Conservation (phyloP, 2,329 filamentous ascomycete species). For the Xylogone sp. region DNA sequence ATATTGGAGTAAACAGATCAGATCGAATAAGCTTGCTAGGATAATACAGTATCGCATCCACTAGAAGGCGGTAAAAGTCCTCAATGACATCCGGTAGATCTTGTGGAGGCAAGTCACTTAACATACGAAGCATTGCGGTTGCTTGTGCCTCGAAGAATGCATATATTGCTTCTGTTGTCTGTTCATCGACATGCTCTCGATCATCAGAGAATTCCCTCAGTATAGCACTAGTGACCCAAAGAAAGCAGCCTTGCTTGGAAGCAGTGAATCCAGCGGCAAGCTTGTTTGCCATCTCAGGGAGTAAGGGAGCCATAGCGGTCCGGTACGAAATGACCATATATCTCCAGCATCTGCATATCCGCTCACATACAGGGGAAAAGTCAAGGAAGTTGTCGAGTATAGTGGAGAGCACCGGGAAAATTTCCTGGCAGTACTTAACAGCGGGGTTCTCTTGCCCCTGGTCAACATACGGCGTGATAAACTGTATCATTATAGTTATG, state of each 20-base stretch:
- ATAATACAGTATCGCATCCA: slow-evolving; percentile 91
- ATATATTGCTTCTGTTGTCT: slow-evolving; percentile 86
- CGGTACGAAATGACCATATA: slow-evolving; percentile 96
- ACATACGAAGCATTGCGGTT: slow-evolving; percentile 80
- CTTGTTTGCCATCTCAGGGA: slow-evolving; percentile 83
- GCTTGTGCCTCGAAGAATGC: slow-evolving; percentile 93
- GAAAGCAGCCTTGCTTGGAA: slow-evolving; percentile 90
- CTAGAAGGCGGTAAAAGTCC: slow-evolving; percentile 85
- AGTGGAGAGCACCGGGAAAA: slow-evolving; percentile 81
- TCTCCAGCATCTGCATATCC: slow-evolving; percentile 92
- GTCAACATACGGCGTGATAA: slow-evolving; percentile 69
- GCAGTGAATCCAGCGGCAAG: slow-evolving; percentile 79
- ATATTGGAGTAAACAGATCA: slow-evolving; percentile 73
- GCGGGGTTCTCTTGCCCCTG: slow-evolving; percentile 76
- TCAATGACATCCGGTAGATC: slow-evolving; percentile 59
- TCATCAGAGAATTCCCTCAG: slow-evolving; percentile 93
- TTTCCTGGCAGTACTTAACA: slow-evolving; percentile 93
- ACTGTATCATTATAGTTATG: slow-evolving; percentile 84
- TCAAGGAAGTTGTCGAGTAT: slow-evolving; percentile 84
- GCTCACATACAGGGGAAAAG: slow-evolving; percentile 86
- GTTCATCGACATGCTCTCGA: slow-evolving; percentile 74
- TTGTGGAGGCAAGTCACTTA: slow-evolving; percentile 72
- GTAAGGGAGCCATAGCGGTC: slow-evolving; percentile 78
- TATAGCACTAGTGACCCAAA: slow-evolving; percentile 97
- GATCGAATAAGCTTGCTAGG: slow-evolving; percentile 80